These are phyloP conservation scores for Ustilaginoidea virens DNA, from an alignment of 2,329 filamentous ascomycete genomes.

Conservation along the genomic window DNA sequence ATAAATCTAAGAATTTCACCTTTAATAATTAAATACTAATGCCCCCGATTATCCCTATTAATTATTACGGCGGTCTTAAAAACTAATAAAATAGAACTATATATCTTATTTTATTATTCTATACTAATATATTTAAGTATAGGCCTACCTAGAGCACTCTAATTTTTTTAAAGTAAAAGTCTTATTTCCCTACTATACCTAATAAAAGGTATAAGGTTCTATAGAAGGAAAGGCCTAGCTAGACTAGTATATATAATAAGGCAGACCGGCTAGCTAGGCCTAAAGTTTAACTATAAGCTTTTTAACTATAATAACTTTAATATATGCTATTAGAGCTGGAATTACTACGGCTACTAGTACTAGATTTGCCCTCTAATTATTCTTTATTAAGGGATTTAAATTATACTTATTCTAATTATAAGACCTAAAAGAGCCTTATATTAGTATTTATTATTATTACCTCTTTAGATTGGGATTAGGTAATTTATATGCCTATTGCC, in stretches of 20 bases:
- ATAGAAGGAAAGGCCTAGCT: no score
- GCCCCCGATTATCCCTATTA: conserved; percentile 1
- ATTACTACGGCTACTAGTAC: neutral
- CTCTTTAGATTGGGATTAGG: neutral
- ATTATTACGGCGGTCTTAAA: neutral
- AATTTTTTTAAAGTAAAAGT: neutral
- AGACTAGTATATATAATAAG: no score
- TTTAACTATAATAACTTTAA: no score
- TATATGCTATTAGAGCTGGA: no score
- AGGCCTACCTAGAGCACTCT: neutral
- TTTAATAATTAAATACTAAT: conserved; percentile 1
- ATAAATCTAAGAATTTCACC: conserved; percentile 2
- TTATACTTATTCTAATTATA: conserved; percentile 23
- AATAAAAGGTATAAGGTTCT: no score
- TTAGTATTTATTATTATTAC: conserved; percentile 1
- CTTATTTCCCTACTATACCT: neutral
- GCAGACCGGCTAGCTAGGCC: no score
- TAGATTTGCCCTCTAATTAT: conserved; percentile 18
- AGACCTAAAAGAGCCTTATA: conserved; percentile 13
- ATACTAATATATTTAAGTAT: neutral
- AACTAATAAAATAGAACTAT: neutral
- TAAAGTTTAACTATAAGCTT: no score
- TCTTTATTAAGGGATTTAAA: conserved; percentile 21
- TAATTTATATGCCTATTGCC: neutral
- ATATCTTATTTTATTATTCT: neutral